Base-by-base conservation (phyloP, 805 yeast genomes). In the Cyberlindnera amylophila region DNA sequence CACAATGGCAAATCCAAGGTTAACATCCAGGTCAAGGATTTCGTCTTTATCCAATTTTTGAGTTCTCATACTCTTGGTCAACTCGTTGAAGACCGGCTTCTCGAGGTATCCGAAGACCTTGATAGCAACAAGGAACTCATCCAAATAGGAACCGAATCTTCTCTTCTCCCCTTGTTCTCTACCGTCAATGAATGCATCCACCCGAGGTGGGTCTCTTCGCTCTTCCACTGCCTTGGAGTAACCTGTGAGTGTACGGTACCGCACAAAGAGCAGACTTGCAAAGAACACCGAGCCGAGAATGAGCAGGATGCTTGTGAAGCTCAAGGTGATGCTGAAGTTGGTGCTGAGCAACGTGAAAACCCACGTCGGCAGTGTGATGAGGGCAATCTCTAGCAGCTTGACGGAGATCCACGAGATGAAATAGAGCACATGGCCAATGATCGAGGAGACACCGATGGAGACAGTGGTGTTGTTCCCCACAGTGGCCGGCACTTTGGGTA, bases 101-200 rank as follows among this genome's bases (percentile, higher is more conserved):
- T 91, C 98, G 37, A 91, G 70, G 61, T 91, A 91, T 2, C 98
- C 98, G 67, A 91, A 93, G 6, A 93, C 84, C 63, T 88, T 89
- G 50, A 93, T 86, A 3, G 96, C 98, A 38, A 86, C 77, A 35
- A 91, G 65, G 54, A 91, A 91, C 59, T 90, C 95, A 60, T 91
- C 96, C 39, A 91, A 66, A 57, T 88, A 90, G 36, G 86, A 81
- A 6, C 74, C 67, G 7, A 74, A 61, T 35, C 76, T 69, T 21
- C 50, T 53, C 65, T 46, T 50, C 16, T 80, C 74, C 47, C 71
- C 49, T 26, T 32, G 31, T 21, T 44, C 46, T 9, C 45, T 29
- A 1, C 43, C 35, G 2, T 39, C 48, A 4, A 50, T 32, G 36
- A 49, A 46, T 3, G 45, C 34, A 33, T 50, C 51, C 6, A 39